Evolutionary conservation across 768 basidiomycete species (phyloP).

Genomic region (Rhizopogon roseolus): DNA sequence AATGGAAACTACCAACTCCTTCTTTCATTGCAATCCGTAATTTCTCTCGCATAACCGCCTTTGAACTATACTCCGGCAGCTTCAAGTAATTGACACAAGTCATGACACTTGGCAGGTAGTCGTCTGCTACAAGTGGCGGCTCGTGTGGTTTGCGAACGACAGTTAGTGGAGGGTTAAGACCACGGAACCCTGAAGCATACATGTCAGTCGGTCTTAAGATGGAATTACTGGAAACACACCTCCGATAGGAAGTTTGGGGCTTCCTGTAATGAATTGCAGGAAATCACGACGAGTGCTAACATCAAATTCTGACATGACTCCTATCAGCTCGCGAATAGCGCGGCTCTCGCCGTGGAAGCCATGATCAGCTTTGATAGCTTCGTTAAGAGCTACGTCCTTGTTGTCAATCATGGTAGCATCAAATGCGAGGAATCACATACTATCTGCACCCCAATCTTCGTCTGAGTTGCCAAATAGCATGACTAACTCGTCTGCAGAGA

Average conservation of each 20-base stretch:
- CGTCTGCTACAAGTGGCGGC: slow-evolving; percentile 83
- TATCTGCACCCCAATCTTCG: slow-evolving; percentile 95
- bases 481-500: slow-evolving; percentile 91
- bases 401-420: slow-evolving; percentile 1
- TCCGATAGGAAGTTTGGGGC: slow-evolving; percentile 93
- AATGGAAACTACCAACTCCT: slow-evolving; percentile 95
- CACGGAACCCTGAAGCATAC: slow-evolving; percentile 72
- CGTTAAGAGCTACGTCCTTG: slow-evolving; percentile 62
- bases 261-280: slow-evolving; percentile 96
- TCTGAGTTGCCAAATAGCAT: slow-evolving; percentile 95
- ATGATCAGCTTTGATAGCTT: slow-evolving; percentile 94
- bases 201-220: background rate
- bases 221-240: slow-evolving; percentile 45
- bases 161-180: slow-evolving; percentile 88
- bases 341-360: slow-evolving; percentile 96
- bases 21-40: slow-evolving; percentile 83
- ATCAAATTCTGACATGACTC: slow-evolving; percentile 83
- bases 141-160: slow-evolving; percentile 98
- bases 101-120: slow-evolving; percentile 97
- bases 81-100: slow-evolving; percentile 98
- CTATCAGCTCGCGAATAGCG: slow-evolving; percentile 82
- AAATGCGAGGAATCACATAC: slow-evolving; percentile 41
- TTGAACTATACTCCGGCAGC: slow-evolving; percentile 91
- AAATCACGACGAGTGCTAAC: slow-evolving; percentile 72
- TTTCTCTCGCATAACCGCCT: slow-evolving; percentile 80